Conservation (phyloP, 2,329 filamentous ascomycete genomes). For the Leptographium lundbergii region DNA sequence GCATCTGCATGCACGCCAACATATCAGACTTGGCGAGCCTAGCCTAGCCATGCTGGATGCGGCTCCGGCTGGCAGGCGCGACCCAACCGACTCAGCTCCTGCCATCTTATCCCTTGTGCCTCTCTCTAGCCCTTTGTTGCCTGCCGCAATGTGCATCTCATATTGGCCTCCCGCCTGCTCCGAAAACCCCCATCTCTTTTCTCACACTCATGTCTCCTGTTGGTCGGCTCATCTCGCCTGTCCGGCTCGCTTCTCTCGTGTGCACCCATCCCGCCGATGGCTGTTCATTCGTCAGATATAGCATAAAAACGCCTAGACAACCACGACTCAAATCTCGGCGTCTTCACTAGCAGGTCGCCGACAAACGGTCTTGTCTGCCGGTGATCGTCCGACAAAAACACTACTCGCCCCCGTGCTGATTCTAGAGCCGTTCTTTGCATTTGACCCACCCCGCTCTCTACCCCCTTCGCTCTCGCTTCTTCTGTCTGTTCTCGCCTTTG, state of each 20-base stretch:
- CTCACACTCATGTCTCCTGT: not conserved
- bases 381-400: not conserved
- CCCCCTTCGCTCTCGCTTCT: not conserved
- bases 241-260: not conserved
- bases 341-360: not conserved
- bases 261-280: not conserved
- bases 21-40: slow-evolving; percentile 3
- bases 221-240: not conserved
- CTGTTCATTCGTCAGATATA: not conserved
- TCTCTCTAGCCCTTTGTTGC: not conserved
- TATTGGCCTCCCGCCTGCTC: not conserved
- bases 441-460: not conserved
- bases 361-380: not conserved
- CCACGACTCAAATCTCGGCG: not conserved
- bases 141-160: not conserved
- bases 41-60: not conserved
- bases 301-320: not conserved
- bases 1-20: not conserved
- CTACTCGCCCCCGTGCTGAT: not conserved
- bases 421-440: not conserved
- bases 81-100: not conserved
- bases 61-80: not conserved
- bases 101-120: not conserved
- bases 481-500: not conserved
- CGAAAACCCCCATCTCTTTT: not conserved